phyloP scores from a whole-genome alignment of 1,284 basidiomycete genomes.

The Ganoderma leucocontextum region DNA sequence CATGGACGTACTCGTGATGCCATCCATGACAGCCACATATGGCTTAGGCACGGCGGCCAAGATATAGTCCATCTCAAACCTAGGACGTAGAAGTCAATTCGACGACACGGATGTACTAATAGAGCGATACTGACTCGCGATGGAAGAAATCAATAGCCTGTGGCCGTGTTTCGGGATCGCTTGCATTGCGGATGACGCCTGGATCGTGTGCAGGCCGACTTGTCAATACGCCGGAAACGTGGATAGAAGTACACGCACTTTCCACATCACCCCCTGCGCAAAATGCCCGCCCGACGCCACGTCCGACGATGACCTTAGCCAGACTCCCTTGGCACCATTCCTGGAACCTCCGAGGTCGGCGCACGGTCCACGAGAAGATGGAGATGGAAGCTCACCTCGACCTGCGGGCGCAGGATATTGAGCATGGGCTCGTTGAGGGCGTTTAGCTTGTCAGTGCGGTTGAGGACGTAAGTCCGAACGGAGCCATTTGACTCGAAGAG shows the following conservation, averaged over 20 bases:
- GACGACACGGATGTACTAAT: neutral
- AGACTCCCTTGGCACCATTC: constrained; percentile 83
- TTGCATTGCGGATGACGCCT: constrained; percentile 67
- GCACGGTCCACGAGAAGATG: constrained; percentile 3
- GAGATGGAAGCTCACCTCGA: constrained; percentile 63
- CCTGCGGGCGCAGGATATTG: constrained; percentile 69
- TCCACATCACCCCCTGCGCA: constrained; percentile 97
- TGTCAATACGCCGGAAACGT: constrained; percentile 14
- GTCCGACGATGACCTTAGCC: constrained; percentile 81
- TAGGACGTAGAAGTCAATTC: constrained; percentile 40
- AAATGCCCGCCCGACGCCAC: constrained; percentile 84
- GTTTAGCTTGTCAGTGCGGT: constrained; percentile 88
- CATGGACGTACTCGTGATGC: constrained; percentile 78
- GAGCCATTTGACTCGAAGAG: constrained; percentile 74
- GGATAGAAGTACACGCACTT: constrained; percentile 57
- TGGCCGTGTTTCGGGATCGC: constrained; percentile 58
- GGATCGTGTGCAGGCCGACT: neutral
- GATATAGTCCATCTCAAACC: constrained; percentile 90
- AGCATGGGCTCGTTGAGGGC: constrained; percentile 90
- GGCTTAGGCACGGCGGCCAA: constrained; percentile 86
- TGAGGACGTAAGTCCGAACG: constrained; percentile 78
- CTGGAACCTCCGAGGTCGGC: constrained; percentile 49
- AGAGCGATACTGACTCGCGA: constrained; percentile 70
- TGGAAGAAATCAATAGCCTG: constrained; percentile 88
- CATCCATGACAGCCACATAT: constrained; percentile 92